Evolutionary conservation across 2,329 filamentous ascomycete genomes (phyloP).

Genomic region (Alternaria sp.): DNA sequence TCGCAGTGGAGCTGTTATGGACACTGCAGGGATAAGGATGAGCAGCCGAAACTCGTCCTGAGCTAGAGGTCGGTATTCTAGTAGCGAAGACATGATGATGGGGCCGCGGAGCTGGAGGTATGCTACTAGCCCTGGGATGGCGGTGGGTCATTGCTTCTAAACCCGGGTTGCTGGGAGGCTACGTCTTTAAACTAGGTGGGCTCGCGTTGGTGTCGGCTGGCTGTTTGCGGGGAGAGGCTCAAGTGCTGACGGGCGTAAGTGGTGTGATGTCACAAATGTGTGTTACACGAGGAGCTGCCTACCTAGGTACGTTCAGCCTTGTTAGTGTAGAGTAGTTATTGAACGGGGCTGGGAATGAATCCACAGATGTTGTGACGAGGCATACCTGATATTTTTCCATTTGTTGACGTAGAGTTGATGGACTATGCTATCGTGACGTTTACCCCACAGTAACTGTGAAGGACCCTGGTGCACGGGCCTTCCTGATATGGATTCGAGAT

Average conservation of each 20-base stretch:
- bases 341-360: no score
- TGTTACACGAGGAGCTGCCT: background rate
- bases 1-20: background rate
- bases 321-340: accelerated
- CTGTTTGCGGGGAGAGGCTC: background rate
- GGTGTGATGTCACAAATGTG: background rate
- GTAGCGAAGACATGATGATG: background rate
- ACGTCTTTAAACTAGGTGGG: background rate
- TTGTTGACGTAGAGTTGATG: background rate
- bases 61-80: background rate
- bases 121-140: no score
- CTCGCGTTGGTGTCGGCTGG: background rate
- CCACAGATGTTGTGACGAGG: background rate
- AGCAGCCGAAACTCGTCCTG: background rate
- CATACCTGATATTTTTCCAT: background rate
- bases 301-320: background rate
- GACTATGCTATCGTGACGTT: background rate
- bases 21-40: background rate
- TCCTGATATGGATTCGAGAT: background rate
- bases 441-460: background rate
- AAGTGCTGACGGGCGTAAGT: background rate
- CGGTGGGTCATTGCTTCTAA: background rate
- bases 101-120: background rate
- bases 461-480: background rate
- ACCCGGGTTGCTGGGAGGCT: background rate